Conservation (phyloP, 495 filamentous ascomycete species). For the Xeromyces bisporus region DNA sequence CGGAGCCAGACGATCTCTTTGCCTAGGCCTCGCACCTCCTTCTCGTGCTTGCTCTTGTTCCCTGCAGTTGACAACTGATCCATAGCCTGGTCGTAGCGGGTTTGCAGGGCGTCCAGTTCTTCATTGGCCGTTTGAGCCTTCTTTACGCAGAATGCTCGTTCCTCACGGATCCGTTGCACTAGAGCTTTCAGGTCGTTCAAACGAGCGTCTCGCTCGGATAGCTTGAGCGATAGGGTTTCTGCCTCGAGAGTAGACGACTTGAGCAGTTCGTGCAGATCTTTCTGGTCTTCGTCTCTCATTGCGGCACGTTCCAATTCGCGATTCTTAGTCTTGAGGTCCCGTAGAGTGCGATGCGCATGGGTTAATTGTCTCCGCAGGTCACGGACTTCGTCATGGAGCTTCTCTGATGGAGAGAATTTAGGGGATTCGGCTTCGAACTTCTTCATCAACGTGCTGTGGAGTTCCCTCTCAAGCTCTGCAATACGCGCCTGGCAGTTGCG, state of each 20-base stretch:
- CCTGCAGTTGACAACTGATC: constrained; percentile 27
- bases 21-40: constrained; percentile 66
- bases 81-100: constrained; percentile 34
- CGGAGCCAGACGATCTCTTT: constrained; percentile 84
- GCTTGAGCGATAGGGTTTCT: constrained; percentile 43
- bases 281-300: constrained; percentile 40
- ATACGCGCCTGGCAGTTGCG: constrained; percentile 39
- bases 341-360: constrained; percentile 40
- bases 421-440: constrained; percentile 29
- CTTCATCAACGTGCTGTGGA: constrained; percentile 36
- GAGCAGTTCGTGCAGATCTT: constrained; percentile 47
- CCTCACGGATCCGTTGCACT: constrained; percentile 39
- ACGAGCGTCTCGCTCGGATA: constrained; percentile 34
- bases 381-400: constrained; percentile 43
- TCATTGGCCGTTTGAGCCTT: constrained; percentile 30
- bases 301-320: constrained; percentile 28
- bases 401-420: constrained; percentile 34
- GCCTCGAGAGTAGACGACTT: constrained; percentile 50
- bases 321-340: constrained; percentile 38
- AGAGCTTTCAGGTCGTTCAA: constrained; percentile 39
- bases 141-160: constrained; percentile 33
- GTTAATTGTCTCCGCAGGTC: constrained; percentile 46
- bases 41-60: constrained; percentile 43
- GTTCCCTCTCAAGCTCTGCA: constrained; percentile 35
- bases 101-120: constrained; percentile 37